Evolutionary conservation across 768 basidiomycete genomes (phyloP).

Genomic region (Termitomyces sp.): DNA sequence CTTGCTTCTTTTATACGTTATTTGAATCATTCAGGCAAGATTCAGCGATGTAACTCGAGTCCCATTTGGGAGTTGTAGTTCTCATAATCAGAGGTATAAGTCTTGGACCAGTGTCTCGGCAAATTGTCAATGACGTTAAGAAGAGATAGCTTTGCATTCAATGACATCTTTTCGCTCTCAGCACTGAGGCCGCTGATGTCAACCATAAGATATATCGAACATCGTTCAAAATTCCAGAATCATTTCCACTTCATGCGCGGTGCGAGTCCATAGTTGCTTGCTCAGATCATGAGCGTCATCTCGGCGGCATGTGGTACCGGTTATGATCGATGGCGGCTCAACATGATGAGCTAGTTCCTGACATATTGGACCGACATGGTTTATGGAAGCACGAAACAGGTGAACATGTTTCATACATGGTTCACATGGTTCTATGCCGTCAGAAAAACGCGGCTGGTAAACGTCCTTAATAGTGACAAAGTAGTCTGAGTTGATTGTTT

Average conservation of each 20-base stretch:
- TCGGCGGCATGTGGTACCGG: not conserved
- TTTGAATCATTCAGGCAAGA: no score
- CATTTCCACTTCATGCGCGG: not conserved
- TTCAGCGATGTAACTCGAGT: no score
- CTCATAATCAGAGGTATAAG: no score
- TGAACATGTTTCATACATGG: not conserved
- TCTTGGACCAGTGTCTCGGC: not conserved
- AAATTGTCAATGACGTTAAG: not conserved
- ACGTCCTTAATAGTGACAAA: not conserved
- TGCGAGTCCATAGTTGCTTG: not conserved
- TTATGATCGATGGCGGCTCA: not conserved
- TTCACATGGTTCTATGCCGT: not conserved
- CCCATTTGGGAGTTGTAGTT: no score
- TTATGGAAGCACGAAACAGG: not conserved
- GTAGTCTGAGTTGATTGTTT: not conserved
- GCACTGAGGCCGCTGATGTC: no score
- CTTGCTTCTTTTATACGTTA: no score
- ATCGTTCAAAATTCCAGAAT: not conserved
- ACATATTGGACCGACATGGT: not conserved
- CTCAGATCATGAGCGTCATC: not conserved
- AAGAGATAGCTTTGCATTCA: not conserved
- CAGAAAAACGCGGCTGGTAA: not conserved
- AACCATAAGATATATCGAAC: no score
- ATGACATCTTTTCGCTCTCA: not conserved
- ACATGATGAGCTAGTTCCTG: no score